Evolutionary conservation across 1,284 basidiomycete genomes (phyloP), one percentile per base, ranked within the genome.

Genomic region (Anthracocystis setariae): DNA sequence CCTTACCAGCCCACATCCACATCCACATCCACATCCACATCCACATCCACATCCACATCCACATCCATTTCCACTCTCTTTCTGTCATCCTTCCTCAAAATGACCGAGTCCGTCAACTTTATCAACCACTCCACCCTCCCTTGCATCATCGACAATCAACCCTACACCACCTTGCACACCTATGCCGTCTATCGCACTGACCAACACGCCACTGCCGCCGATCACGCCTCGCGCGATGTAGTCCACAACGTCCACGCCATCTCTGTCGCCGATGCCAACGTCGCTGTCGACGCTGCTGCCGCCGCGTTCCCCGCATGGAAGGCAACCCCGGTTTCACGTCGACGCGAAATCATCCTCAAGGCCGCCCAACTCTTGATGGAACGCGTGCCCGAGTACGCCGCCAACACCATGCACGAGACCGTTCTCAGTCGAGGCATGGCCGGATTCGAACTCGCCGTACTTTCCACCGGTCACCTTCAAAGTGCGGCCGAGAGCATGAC

Each of bases 121-220:
- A 51, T 66, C 55, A 40, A 33, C 40, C 25, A 43, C 17, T 3
- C 13, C 3, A 38, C 63, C 18, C 60, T 83, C 3, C 82, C 82
- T 8, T 76, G 76, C 57, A 69, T 78, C 50, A 46, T 83, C 57
- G 63, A 74, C 58, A 80, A 78, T 46, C 44, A 76, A 35, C 52
- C 74, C 12, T 76, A 60, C 38, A 55, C 50, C 15, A 73, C 71
- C 7, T 27, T 46, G 3, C 51, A 59, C n/a, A 76, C 72, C 3
- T 83, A 74, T 52, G 24, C 72, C 3, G 75, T 83, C 49, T 60
- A 64, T 27, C 69, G 69, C 13, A 67, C 59, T n/a, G 69, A 72
- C 35, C 59, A 62, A 20, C 58, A 58, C 5, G 42, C 63, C 32
- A 5, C 24, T 12, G 23, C 40, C 13, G 18, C n/a, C 32, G 12